A percentile compares a stretch with the other conserved stretches of the same genome.
Conservation (phyloP, 352 stramenopile genomes). For the Phytophthora sp. region DNA sequence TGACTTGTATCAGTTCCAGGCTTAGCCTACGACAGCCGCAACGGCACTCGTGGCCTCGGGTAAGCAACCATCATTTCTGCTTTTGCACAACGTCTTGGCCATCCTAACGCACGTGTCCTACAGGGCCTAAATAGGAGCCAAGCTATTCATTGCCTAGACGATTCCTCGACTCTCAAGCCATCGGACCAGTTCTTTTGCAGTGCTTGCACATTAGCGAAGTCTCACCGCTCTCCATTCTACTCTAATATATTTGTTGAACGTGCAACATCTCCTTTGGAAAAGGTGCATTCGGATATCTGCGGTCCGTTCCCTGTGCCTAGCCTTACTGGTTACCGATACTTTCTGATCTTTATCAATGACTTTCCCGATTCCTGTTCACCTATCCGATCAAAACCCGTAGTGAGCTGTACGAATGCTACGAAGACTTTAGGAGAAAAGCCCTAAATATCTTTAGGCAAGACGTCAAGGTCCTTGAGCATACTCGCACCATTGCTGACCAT, state of each 20-base stretch:
- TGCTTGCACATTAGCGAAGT: slow-evolving; percentile 7
- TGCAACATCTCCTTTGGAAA: not conserved
- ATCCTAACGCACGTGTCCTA: slow-evolving; percentile 9
- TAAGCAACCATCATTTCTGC: not conserved
- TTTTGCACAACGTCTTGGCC: slow-evolving; percentile 9
- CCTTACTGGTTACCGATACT: slow-evolving; percentile 12
- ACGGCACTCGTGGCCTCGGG: slow-evolving; percentile 1
- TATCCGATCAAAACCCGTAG: slow-evolving; percentile 13
- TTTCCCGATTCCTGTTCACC: slow-evolving; percentile 20
- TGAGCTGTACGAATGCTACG: slow-evolving; percentile 18
- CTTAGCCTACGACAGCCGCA: not conserved
- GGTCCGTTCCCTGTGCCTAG: slow-evolving; percentile 3
- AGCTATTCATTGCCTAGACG: slow-evolving; percentile 3
- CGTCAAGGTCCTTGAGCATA: not conserved
- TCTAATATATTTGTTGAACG: slow-evolving; percentile 15
- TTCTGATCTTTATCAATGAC: slow-evolving; percentile 21
- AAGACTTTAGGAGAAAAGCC: slow-evolving; percentile 2
- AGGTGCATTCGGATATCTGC: slow-evolving; percentile 10
- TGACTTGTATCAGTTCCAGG: slow-evolving; percentile 21
- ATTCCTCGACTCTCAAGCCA: not conserved
- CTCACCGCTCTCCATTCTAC: slow-evolving; percentile 5
- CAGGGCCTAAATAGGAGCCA: slow-evolving; percentile 5
- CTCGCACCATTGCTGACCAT: not conserved
- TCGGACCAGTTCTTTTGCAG: not conserved
- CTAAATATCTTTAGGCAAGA: slow-evolving; percentile 8